Conservation (phyloP, 2,329 filamentous ascomycete genomes). For the Ophiostoma himal-ulmi region DNA sequence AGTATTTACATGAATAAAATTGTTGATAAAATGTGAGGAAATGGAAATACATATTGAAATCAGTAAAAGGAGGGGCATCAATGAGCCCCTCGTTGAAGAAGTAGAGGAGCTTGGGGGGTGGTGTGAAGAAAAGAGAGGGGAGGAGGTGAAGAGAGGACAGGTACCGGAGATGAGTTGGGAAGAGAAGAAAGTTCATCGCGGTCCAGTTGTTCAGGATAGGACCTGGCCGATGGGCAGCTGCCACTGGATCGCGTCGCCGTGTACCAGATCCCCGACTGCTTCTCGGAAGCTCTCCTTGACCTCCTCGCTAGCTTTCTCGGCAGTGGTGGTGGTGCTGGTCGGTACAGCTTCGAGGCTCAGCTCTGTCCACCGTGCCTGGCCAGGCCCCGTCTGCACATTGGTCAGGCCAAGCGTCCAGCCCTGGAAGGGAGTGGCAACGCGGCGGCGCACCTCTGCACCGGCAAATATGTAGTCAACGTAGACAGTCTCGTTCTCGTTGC, state of each 20-base stretch:
- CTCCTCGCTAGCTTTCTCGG: neutral
- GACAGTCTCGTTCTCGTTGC: conserved; percentile 18
- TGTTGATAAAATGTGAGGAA: neutral
- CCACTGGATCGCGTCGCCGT: conserved; percentile 21
- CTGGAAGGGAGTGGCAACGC: conserved; percentile 39
- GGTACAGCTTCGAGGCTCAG: conserved; percentile 40
- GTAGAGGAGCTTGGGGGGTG: neutral
- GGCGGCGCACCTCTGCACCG: conserved; percentile 49
- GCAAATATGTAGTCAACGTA: conserved; percentile 40
- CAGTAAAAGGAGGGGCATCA: neutral
- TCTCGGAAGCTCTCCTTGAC: conserved; percentile 18
- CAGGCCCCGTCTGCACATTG: conserved; percentile 46
- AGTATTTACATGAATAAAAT: conserved; percentile 5
- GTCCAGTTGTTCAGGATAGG: neutral
- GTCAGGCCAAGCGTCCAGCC: conserved; percentile 47
- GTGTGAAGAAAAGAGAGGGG: neutral
- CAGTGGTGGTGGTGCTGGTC: neutral
- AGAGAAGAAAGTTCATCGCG: neutral
- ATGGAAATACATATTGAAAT: neutral
- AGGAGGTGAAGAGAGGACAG: neutral
- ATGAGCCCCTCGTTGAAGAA: neutral
- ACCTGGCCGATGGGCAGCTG: conserved; percentile 16
- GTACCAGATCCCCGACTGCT: conserved; percentile 19
- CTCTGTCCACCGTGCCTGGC: conserved; percentile 47
- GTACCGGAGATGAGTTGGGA: neutral